Evolutionary conservation across 768 basidiomycete genomes (phyloP).

Genomic region (Calocybe indica): DNA sequence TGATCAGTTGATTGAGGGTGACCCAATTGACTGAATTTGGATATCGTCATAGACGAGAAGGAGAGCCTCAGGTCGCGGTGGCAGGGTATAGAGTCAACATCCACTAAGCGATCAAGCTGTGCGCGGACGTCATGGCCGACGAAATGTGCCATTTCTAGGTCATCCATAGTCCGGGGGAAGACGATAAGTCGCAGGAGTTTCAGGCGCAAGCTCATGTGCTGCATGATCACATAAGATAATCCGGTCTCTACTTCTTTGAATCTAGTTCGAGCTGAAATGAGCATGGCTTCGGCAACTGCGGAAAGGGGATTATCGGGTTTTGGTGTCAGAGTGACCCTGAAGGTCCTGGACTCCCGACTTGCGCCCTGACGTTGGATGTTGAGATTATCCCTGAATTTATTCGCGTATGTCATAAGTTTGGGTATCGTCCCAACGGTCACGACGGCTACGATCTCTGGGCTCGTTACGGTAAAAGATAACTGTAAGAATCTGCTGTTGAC

Average conservation of each 20-base stretch:
- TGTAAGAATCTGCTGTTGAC: conserved; percentile 40
- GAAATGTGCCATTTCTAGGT: conserved; percentile 74
- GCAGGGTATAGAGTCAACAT: conserved; percentile 40
- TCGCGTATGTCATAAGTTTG: conserved; percentile 64
- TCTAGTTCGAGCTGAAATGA: conserved; percentile 64
- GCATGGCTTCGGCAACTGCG: conserved; percentile 81
- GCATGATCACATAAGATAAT: conserved; percentile 57
- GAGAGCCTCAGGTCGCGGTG: conserved; percentile 65
- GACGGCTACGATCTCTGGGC: conserved; percentile 60
- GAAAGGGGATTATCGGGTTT: conserved; percentile 78
- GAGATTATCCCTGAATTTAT: conserved; percentile 71
- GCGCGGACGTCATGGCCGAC: conserved; percentile 64
- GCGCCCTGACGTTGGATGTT: conserved; percentile 72
- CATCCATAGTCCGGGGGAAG: conserved; percentile 76
- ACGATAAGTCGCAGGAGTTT: conserved; percentile 61
- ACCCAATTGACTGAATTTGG: conserved; percentile 60
- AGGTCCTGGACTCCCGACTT: conserved; percentile 71
- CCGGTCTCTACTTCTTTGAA: conserved; percentile 63
- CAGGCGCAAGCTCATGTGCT: conserved; percentile 70
- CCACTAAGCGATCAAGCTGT: conserved; percentile 58
- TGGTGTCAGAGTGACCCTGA: conserved; percentile 63
- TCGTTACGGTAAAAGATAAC: conserved; percentile 70
- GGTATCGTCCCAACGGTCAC: conserved; percentile 75
- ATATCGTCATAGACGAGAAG: conserved; percentile 73
- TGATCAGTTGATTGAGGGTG: conserved; percentile 36